Evolutionary conservation across 1,284 basidiomycete species (phyloP).

Genomic region (Sphaerobolus stellatus): DNA sequence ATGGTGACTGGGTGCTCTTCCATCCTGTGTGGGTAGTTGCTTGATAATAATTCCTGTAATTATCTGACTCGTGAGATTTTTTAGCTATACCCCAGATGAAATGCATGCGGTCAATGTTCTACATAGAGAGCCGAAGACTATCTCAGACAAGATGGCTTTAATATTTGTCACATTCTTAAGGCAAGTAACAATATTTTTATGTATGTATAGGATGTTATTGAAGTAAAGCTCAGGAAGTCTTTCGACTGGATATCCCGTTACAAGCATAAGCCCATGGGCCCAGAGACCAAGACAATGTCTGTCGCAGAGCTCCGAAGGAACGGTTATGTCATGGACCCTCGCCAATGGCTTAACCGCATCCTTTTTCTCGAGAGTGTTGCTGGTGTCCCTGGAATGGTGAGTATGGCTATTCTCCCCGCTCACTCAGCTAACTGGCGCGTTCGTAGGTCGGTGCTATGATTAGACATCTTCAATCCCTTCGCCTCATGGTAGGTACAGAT

Average conservation of each 20-base stretch:
- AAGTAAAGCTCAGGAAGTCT: conserved; percentile 43
- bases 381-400: conserved; percentile 91
- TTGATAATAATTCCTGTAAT: neutral
- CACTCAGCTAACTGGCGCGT: neutral
- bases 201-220: conserved; percentile 1
- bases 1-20: conserved; percentile 79
- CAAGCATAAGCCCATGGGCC: conserved; percentile 68
- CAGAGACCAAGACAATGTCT: conserved; percentile 53
- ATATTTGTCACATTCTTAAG: conserved; percentile 60
- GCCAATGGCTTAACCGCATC: conserved; percentile 80
- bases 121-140: conserved; percentile 61
- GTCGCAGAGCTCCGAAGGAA: conserved; percentile 69
- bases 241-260: conserved; percentile 84
- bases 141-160: conserved; percentile 73
- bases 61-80: neutral
- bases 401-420: neutral
- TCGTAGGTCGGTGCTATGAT: conserved; percentile 63
- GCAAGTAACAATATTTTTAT: conserved; percentile 24
- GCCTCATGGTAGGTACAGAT: conserved; percentile 65
- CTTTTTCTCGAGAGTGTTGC: conserved; percentile 90
- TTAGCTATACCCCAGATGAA: conserved; percentile 61
- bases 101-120: conserved; percentile 77
- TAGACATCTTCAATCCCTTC: conserved; percentile 78
- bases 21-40: conserved; percentile 61
- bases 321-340: conserved; percentile 71